These are phyloP conservation scores for Capronia epimyces DNA, from an alignment of 2,329 filamentous ascomycete species.

Conservation along the genomic window DNA sequence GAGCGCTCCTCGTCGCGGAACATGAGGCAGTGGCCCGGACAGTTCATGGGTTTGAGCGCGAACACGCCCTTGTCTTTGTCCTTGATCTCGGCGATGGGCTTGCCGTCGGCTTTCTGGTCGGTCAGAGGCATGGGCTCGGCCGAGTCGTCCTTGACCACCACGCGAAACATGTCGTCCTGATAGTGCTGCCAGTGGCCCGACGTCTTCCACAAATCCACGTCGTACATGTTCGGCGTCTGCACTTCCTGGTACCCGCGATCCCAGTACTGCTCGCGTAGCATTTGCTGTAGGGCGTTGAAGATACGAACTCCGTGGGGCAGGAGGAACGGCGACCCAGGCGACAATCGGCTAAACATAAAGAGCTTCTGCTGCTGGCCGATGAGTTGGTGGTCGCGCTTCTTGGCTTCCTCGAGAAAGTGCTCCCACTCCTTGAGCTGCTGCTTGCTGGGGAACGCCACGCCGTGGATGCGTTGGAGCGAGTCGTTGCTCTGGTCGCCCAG, in stretches of 20 bases:
- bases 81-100: conserved; percentile 34
- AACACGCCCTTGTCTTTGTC: conserved; percentile 72
- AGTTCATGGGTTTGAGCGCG: conserved; percentile 97
- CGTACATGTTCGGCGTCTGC: conserved; percentile 94
- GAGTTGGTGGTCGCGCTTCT: conserved; percentile 89
- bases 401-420: conserved; percentile 94
- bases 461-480: conserved; percentile 92
- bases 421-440: conserved; percentile 89
- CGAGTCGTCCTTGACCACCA: conserved; percentile 47
- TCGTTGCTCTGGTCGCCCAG: conserved; percentile 90
- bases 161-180: conserved; percentile 92
- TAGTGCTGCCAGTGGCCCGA: conserved; percentile 94
- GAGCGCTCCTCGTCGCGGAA: conserved; percentile 73
- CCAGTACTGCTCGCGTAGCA: conserved; percentile 83
- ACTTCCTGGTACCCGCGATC: conserved; percentile 93
- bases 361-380: conserved; percentile 94
- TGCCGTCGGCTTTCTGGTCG: conserved; percentile 26
- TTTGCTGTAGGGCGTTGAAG: conserved; percentile 79
- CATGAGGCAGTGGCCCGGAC: conserved; percentile 86
- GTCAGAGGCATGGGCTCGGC: conserved; percentile 25
- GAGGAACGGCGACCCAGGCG: conserved; percentile 91
- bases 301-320: conserved; percentile 88
- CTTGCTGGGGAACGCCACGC: conserved; percentile 95
- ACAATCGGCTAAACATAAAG: conserved; percentile 92
- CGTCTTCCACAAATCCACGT: conserved; percentile 84